Evolutionary conservation across 2,329 filamentous ascomycete species (phyloP).

Genomic region (Pestalotiopsis fici): DNA sequence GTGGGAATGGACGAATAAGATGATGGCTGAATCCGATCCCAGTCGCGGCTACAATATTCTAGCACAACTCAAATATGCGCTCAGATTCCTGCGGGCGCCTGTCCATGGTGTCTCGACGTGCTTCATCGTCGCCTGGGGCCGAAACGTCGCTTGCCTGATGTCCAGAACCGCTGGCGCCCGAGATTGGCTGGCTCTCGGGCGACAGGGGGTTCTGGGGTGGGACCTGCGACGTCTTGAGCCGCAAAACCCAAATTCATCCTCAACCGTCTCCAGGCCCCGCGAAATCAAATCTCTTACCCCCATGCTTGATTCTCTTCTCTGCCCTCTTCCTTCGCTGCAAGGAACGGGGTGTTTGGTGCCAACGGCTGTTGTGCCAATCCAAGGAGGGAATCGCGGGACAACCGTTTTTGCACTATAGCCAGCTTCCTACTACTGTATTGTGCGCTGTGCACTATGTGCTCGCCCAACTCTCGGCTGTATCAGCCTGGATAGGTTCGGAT

Average conservation of each 20-base stretch:
- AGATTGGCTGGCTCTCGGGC: conserved; percentile 23
- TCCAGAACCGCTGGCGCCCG: conserved; percentile 13
- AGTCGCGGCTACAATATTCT: background rate
- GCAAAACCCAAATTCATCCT: conserved; percentile 21
- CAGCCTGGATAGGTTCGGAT: background rate
- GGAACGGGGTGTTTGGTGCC: background rate
- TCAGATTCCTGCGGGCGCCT: conserved; percentile 9
- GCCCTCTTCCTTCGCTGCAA: background rate
- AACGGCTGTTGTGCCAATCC: background rate
- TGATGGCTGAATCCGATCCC: background rate
- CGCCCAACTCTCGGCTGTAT: background rate
- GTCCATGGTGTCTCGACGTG: conserved; percentile 34
- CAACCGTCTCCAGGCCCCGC: background rate
- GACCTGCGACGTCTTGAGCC: conserved; percentile 35
- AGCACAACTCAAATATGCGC: conserved; percentile 4
- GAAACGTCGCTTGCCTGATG: conserved; percentile 39
- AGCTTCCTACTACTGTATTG: background rate
- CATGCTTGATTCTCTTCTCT: background rate
- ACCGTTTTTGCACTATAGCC: background rate
- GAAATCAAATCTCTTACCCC: background rate
- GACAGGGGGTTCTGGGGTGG: conserved; percentile 19
- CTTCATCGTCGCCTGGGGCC: conserved; percentile 37
- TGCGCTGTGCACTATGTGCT: background rate
- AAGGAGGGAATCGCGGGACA: background rate
- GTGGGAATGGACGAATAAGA: background rate